These are phyloP conservation scores for Dispira simplex DNA, from an alignment of 192 early-diverging fungal species.

Conservation along the genomic window DNA sequence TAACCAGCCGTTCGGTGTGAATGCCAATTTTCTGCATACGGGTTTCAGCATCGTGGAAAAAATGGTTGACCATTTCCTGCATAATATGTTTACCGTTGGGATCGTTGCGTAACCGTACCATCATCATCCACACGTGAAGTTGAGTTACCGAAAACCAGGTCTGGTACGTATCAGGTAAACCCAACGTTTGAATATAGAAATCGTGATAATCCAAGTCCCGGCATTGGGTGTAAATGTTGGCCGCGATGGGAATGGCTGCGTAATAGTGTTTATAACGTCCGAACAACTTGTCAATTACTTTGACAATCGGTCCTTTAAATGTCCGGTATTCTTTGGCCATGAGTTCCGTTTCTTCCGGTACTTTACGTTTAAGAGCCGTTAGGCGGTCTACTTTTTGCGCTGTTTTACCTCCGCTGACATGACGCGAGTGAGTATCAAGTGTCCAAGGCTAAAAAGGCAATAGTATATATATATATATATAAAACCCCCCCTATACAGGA, in stretches of 20 bases:
- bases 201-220: slow-evolving; percentile 17
- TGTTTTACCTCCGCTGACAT: too few relatives aligned
- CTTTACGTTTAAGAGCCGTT: slow-evolving; percentile 1
- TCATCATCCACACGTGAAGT: slow-evolving; percentile 88
- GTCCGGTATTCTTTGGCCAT: not conserved
- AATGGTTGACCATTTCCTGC: slow-evolving; percentile 72
- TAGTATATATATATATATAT: too few relatives aligned
- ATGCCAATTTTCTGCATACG: slow-evolving; percentile 68
- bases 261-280: not conserved
- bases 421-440: too few relatives aligned
- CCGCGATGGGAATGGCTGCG: not conserved
- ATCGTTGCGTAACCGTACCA: slow-evolving; percentile 63
- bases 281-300: not conserved
- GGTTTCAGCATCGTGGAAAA: slow-evolving; percentile 80
- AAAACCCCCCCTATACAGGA: too few relatives aligned
- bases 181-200: slow-evolving; percentile 28
- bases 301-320: not conserved
- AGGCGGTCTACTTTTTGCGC: not conserved
- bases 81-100: slow-evolving; percentile 61
- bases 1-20: slow-evolving; percentile 52
- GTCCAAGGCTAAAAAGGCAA: too few relatives aligned
- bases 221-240: slow-evolving; percentile 6
- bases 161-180: slow-evolving; percentile 77
- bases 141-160: slow-evolving; percentile 87
- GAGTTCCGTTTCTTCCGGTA: slow-evolving; percentile 2